Conservation (phyloP, 2,329 filamentous ascomycete genomes). For the Aspergillus neotritici region DNA sequence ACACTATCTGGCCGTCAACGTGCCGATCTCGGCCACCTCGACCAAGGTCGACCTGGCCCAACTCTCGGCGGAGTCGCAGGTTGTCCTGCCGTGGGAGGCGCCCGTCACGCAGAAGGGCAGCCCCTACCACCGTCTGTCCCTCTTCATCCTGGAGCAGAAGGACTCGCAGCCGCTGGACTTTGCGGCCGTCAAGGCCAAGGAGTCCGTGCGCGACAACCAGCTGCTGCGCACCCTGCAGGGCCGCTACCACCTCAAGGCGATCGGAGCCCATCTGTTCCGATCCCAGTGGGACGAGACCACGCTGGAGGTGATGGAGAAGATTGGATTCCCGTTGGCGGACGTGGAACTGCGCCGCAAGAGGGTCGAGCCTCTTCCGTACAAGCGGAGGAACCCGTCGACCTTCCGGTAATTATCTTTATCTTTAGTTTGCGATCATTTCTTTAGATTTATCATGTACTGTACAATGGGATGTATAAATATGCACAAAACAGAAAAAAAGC, state of each 20-base stretch:
- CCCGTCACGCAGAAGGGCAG: constrained; percentile 84
- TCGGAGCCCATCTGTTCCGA: constrained; percentile 85
- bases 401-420: constrained; percentile 33
- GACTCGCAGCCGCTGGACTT: constrained; percentile 56
- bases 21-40: constrained; percentile 57
- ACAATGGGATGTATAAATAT: constrained; percentile 42
- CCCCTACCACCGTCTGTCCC: constrained; percentile 80
- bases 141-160: constrained; percentile 78
- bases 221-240: constrained; percentile 68
- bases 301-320: constrained; percentile 76
- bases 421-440: constrained; percentile 14
- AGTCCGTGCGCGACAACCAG: constrained; percentile 60
- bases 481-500: constrained; percentile 23
- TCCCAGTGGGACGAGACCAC: constrained; percentile 85
- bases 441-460: constrained; percentile 32
- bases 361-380: constrained; percentile 62
- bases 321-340: constrained; percentile 68
- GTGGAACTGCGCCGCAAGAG: constrained; percentile 79
- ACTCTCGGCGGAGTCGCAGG: constrained; percentile 56
- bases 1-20: constrained; percentile 78
- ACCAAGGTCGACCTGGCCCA: constrained; percentile 61
- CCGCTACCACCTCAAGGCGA: constrained; percentile 62
- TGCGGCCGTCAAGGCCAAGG: constrained; percentile 49
- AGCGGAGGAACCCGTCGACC: constrained; percentile 50
- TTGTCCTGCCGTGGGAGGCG: constrained; percentile 74